A percentile compares a stretch with the other conserved stretches of the same genome.
Conservation (phyloP, 140 eudicot species). For the Bidens hawaiensis region DNA sequence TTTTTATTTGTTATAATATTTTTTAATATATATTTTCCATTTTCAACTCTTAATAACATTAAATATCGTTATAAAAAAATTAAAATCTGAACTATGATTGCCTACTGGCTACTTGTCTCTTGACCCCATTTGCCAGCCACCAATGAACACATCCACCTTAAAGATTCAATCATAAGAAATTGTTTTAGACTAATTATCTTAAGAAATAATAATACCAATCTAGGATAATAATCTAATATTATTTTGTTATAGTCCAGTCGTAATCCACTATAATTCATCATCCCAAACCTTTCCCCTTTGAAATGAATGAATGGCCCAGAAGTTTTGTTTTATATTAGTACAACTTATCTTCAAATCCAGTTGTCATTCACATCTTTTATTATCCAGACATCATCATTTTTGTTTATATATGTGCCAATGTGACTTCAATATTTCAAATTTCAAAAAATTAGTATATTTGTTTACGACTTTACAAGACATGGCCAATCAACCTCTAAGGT, state of each 20-base stretch:
- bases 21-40: not conserved
- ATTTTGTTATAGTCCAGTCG: not conserved
- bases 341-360: constrained; percentile 8
- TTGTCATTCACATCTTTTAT: not conserved
- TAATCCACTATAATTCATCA: not conserved
- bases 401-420: no score
- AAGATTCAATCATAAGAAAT: not conserved
- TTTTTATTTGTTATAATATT: no score
- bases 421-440: no score
- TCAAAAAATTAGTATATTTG: no score
- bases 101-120: not conserved
- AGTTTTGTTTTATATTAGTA: not conserved
- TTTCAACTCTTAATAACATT: not conserved
- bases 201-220: not conserved
- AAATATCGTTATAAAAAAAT: not conserved
- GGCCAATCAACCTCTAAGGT: no score
- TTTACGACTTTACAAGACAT: no score
- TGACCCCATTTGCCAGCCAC: constrained; percentile 2
- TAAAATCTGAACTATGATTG: not conserved
- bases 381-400: no score
- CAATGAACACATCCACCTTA: not conserved
- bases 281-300: not conserved
- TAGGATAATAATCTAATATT: no score
- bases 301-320: constrained; percentile 15
- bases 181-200: not conserved